Evolutionary conservation across 2,329 filamentous ascomycete species (phyloP), one percentile per base, ranked within the genome.

Genomic region (Aspergillus puulaauensis): DNA sequence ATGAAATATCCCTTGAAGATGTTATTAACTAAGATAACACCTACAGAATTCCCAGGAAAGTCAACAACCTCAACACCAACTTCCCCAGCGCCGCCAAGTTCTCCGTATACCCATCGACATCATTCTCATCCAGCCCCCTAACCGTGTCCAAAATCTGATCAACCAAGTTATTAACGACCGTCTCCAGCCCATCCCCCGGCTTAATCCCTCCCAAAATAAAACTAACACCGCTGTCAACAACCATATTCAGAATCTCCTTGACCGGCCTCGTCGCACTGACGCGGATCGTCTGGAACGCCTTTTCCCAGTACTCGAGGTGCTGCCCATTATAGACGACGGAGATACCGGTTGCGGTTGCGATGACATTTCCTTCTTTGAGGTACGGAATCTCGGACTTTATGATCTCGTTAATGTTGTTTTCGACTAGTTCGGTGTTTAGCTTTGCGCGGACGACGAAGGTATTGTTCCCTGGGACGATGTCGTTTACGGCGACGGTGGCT

Each of bases 291-390:
- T 52, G n/a, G 3, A 58, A 31, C 3, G 52, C 56, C 23, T 48
- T 55, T 6, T 55, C 56, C 56, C 56, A 58, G 47, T 58, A 58
- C 12, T 44, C 31, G 8, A 58, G 52, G 37, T 58, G 52, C 31
- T 52, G 17, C 2, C 52, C 56, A 1, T 55, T 9, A 33, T 58
- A 58, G 2, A 58, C 40, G 19, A 58, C 56, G 4, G 52, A 55
- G 8, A 51, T 11, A 8, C 56, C 56, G 1, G 46, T n/a, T 12
- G 52, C 56, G 0, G 52, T 44, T 5, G 46, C 31, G 8, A 33
- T 52, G 33, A 52, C 27, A n/a, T 55, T 31, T 1, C 49, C 56
- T 8, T 48, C 14, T 23, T 39, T 45, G 3, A 58, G 47, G 9
- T 58, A 55, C 14, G 52, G 52, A 6, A 58, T 52, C 21, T 17